Conservation (phyloP, 1,139 yeast genomes). For the Sugiyamaella paludigena region DNA sequence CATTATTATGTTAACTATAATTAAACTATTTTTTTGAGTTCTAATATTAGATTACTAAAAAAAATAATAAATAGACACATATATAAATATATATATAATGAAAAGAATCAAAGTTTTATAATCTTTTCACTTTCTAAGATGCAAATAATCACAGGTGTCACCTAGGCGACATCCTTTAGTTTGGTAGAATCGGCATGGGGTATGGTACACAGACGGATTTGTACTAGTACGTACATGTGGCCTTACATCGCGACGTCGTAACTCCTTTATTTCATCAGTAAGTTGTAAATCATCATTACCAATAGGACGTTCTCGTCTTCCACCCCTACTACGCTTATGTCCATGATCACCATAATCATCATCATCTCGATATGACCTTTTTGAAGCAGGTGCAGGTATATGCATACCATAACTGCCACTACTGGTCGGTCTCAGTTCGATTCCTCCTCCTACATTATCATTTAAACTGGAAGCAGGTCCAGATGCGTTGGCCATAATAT, state of each 20-base stretch:
- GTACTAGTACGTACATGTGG: constrained; percentile 23
- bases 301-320: too few relatives aligned
- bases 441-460: too few relatives aligned
- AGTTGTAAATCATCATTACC: neutral
- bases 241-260: constrained; percentile 24
- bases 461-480: neutral
- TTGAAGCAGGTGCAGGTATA: neutral
- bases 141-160: constrained; percentile 24
- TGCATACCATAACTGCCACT: neutral
- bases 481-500: neutral
- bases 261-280: neutral
- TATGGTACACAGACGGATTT: constrained; percentile 18
- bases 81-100: too few relatives aligned
- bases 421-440: too few relatives aligned
- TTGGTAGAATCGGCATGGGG: constrained; percentile 22
- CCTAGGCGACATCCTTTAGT: constrained; percentile 22
- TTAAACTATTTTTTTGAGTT: too few relatives aligned
- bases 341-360: neutral
- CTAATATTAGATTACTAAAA: too few relatives aligned
- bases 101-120: too few relatives aligned
- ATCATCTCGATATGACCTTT: neutral
- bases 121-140: constrained; percentile 7
- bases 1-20: too few relatives aligned
- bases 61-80: too few relatives aligned
- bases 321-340: too few relatives aligned